Evolutionary conservation across 805 yeast species (phyloP).

Genomic region (Diddensiella transvaalensis): DNA sequence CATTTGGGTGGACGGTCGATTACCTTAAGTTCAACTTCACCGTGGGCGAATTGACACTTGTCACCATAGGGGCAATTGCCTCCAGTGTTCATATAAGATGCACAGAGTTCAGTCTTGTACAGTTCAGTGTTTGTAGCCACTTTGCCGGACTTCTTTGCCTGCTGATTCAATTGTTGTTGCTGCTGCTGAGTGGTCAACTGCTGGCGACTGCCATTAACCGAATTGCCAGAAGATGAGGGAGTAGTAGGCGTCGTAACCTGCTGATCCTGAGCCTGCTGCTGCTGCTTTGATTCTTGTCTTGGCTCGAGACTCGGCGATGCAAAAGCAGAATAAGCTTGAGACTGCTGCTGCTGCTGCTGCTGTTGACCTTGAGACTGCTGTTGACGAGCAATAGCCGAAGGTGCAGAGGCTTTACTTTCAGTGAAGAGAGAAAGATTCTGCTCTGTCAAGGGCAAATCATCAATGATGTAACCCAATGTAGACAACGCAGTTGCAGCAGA

Average conservation of each 20-base stretch:
- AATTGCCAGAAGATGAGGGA: slow-evolving; percentile 3
- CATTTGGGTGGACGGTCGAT: slow-evolving; percentile 77
- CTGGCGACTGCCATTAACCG: slow-evolving; percentile 1
- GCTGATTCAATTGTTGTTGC: slow-evolving; percentile 20
- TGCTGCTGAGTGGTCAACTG: background rate
- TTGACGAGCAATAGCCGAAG: slow-evolving; percentile 19
- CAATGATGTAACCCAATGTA: background rate
- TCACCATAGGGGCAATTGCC: slow-evolving; percentile 81
- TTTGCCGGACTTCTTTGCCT: slow-evolving; percentile 32
- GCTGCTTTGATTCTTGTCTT: background rate
- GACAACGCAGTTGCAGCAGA: background rate
- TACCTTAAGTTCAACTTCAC: slow-evolving; percentile 66
- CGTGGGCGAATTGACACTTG: slow-evolving; percentile 95
- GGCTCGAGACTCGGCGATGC: background rate
- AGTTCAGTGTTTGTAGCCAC: slow-evolving; percentile 52
- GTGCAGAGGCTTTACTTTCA: slow-evolving; percentile 12
- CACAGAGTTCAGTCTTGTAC: slow-evolving; percentile 89
- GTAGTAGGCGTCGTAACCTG: slow-evolving; percentile 6
- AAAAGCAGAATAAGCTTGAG: background rate
- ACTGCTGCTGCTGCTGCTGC: slow-evolving; percentile 16
- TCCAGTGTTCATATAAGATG: slow-evolving; percentile 63
- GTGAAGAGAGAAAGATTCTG: slow-evolving; percentile 7
- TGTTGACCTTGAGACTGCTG: slow-evolving; percentile 15
- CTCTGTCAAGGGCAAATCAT: slow-evolving; percentile 12
- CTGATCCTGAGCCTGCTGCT: slow-evolving; percentile 5